Percentiles rank a stretch among this genome's conserved stretches.
Conservation (phyloP, 108 stramenopile species). For the Discostella stelligeroides region DNA sequence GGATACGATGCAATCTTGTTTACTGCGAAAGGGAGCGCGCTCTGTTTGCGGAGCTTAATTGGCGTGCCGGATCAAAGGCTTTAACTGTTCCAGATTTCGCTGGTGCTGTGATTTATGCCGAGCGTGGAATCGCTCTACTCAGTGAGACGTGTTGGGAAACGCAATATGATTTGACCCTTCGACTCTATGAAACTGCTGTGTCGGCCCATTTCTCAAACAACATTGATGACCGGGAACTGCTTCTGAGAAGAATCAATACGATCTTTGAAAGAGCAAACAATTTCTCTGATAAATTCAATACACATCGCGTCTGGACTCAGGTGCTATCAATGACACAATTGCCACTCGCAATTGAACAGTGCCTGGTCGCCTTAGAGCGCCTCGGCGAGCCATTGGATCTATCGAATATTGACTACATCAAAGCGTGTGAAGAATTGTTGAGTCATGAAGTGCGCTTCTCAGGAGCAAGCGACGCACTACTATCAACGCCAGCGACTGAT, state of each 20-base stretch:
- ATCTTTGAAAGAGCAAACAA: conserved; percentile 12
- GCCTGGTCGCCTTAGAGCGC: conserved; percentile 13
- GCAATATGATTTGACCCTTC: conserved; percentile 24
- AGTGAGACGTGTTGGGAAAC: conserved; percentile 13
- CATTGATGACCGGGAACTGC: not conserved
- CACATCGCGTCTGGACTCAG: conserved; percentile 16
- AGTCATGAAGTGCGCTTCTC: conserved; percentile 6
- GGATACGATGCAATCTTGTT: not conserved
- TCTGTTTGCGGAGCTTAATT: conserved; percentile 21
- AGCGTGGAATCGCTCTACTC: conserved; percentile 23
- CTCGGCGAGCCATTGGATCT: conserved; percentile 27
- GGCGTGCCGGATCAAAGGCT: conserved; percentile 22
- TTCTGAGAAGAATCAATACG: conserved; percentile 6
- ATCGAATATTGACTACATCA: not conserved
- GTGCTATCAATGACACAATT: not conserved
- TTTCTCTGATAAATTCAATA: conserved; percentile 20
- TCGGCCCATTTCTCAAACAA: conserved; percentile 7
- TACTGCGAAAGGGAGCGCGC: conserved; percentile 5
- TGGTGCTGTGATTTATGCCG: conserved; percentile 23
- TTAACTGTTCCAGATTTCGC: conserved; percentile 19
- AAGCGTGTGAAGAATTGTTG: conserved; percentile 4
- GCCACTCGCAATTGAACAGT: conserved; percentile 17
- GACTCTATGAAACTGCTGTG: conserved; percentile 14
- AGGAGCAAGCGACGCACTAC: not conserved
- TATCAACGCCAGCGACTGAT: conserved; percentile 3